These are phyloP conservation scores for Dictyostelium purpureum DNA, from an alignment of 78 protist genomes.

Conservation along the genomic window DNA sequence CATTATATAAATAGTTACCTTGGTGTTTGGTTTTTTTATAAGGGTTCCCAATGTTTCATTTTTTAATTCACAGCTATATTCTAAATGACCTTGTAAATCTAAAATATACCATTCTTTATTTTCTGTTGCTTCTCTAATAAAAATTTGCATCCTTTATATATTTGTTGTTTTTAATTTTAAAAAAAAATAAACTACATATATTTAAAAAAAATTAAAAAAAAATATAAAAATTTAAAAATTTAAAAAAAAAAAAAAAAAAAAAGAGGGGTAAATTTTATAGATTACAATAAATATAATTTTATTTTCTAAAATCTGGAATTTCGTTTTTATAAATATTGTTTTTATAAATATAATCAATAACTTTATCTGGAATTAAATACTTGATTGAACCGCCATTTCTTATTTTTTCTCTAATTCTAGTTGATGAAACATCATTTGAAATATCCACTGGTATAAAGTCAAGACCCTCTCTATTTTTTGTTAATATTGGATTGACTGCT, in stretches of 20 bases:
- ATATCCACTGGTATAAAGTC: background rate
- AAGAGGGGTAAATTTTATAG: too few relatives aligned
- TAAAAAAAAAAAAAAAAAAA: too few relatives aligned
- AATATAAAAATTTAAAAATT: too few relatives aligned
- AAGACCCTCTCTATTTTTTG: slow-evolving; percentile 20
- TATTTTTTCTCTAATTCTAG: slow-evolving; percentile 41
- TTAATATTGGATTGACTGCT: slow-evolving; percentile 9
- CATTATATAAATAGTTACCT: too few relatives aligned
- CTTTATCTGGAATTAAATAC: slow-evolving; percentile 28
- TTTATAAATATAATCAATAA: slow-evolving; percentile 16
- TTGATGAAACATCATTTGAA: slow-evolving; percentile 63
- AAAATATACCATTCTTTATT: slow-evolving; percentile 1
- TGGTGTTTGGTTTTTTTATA: slow-evolving; percentile 2
- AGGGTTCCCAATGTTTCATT: background rate
- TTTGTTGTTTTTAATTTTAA: too few relatives aligned
- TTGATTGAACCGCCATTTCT: slow-evolving; percentile 18
- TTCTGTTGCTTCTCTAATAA: slow-evolving; percentile 7
- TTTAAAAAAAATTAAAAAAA: too few relatives aligned
- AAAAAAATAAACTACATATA: too few relatives aligned
- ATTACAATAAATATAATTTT: too few relatives aligned
- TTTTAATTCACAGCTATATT: background rate
- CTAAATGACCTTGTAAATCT: slow-evolving; percentile 27
- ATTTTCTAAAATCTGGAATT: background rate
- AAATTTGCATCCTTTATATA: slow-evolving; percentile 12
- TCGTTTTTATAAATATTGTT: slow-evolving; percentile 38